Evolutionary conservation across 495 filamentous ascomycete species (phyloP).

Genomic region (Podospora didyma): DNA sequence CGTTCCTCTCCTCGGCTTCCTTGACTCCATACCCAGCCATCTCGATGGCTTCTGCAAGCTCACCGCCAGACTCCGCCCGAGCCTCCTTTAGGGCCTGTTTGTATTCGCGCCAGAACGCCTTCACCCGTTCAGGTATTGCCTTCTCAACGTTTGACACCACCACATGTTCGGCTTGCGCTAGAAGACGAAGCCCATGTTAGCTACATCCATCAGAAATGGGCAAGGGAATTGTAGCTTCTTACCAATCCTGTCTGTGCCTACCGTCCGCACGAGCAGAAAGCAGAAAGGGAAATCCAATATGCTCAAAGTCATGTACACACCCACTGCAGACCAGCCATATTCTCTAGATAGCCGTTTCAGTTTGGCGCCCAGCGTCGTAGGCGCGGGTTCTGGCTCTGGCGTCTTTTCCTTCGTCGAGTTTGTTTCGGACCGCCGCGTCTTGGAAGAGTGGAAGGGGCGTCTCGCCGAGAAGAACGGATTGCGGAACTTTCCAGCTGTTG

Average conservation of each 20-base stretch:
- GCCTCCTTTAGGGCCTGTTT: conserved; percentile 31
- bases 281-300: conserved; percentile 94
- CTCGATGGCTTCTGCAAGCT: conserved; percentile 33
- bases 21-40: conserved; percentile 50
- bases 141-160: conserved; percentile 45
- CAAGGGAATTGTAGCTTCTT: conserved; percentile 13
- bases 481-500: conserved; percentile 3
- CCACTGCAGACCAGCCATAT: conserved; percentile 92
- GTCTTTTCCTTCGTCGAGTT: conserved; percentile 1
- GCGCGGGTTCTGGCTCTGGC: conserved; percentile 22
- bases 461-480: conserved; percentile 7
- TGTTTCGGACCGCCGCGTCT: conserved; percentile 12
- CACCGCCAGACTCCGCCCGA: conserved; percentile 24
- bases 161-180: conserved; percentile 48
- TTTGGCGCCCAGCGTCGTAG: conserved; percentile 59
- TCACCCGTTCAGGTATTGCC: conserved; percentile 48
- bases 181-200: background rate
- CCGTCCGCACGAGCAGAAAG: conserved; percentile 75
- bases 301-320: conserved; percentile 79
- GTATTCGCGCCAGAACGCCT: conserved; percentile 39
- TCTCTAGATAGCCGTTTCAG: conserved; percentile 82
- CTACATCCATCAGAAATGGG: conserved; percentile 9
- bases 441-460: conserved; percentile 25
- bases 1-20: conserved; percentile 44
- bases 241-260: conserved; percentile 85